These are phyloP conservation scores for Rhinocladiella mackenziei DNA, from an alignment of 2,329 filamentous ascomycete species.

Conservation along the genomic window DNA sequence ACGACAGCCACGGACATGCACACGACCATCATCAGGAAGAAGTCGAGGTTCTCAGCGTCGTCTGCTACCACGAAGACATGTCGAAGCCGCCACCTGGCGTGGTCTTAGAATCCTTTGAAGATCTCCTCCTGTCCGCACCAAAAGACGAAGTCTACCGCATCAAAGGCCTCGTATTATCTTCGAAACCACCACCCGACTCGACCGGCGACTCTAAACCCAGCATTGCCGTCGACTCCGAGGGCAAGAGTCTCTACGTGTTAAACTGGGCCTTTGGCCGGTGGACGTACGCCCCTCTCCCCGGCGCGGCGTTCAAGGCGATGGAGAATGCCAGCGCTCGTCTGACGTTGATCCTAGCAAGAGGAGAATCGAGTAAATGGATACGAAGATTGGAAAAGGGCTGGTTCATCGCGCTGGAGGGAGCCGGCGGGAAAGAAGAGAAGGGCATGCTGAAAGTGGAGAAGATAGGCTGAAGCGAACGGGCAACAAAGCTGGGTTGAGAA, in stretches of 20 bases:
- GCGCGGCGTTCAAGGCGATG: constrained; percentile 32
- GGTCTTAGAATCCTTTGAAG: constrained; percentile 57
- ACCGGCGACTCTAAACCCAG: constrained; percentile 40
- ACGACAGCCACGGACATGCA: constrained; percentile 41
- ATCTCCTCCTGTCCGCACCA: constrained; percentile 65
- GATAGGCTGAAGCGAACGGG: constrained; percentile 27
- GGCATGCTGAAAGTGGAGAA: constrained; percentile 25
- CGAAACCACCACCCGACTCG: constrained; percentile 44
- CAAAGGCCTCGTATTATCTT: constrained; percentile 61
- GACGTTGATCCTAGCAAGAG: constrained; percentile 46
- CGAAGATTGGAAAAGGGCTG: constrained; percentile 44
- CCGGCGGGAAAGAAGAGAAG: constrained; percentile 18
- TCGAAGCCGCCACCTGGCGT: constrained; percentile 40
- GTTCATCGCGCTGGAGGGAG: constrained; percentile 34
- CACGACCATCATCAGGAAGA: constrained; percentile 68
- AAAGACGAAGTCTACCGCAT: constrained; percentile 97
- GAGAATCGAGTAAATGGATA: constrained; percentile 48
- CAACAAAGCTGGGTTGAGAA: no score
- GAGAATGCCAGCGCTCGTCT: constrained; percentile 37
- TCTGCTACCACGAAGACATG: constrained; percentile 43
- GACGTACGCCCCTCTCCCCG: constrained; percentile 69
- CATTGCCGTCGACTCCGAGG: constrained; percentile 32
- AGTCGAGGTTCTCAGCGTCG: constrained; percentile 86
- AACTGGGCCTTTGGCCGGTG: constrained; percentile 98
- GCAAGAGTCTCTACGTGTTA: constrained; percentile 68